Evolutionary conservation across 495 filamentous ascomycete genomes (phyloP).

Genomic region (Trichoderma erinaceum): DNA sequence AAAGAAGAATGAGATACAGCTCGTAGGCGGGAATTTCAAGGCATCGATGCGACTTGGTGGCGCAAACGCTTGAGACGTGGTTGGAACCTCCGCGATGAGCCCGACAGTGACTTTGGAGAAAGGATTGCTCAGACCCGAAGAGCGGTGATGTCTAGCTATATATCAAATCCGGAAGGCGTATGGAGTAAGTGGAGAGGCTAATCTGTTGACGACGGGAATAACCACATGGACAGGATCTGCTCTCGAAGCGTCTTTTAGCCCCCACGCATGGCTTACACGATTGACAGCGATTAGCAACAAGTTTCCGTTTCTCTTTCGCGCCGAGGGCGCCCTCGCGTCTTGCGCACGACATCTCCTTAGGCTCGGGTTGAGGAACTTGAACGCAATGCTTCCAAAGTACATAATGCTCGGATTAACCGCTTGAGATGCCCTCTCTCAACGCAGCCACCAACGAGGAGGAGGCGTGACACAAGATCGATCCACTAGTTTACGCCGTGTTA

Average conservation of each 20-base stretch:
- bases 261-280: neutral
- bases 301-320: neutral
- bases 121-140: neutral
- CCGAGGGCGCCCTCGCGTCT: too few relatives aligned
- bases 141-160: neutral
- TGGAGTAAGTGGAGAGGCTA: conserved; percentile 8
- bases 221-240: neutral
- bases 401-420: too few relatives aligned
- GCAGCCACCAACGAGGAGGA: too few relatives aligned
- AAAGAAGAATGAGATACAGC: neutral
- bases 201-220: neutral
- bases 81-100: neutral
- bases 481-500: neutral
- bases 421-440: too few relatives aligned
- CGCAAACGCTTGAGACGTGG: neutral
- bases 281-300: neutral
- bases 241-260: neutral
- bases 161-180: neutral
- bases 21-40: neutral
- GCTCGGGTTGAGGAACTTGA: too few relatives aligned
- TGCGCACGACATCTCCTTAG: too few relatives aligned
- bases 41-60: neutral
- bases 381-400: too few relatives aligned
- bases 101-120: neutral
- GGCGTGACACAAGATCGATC: too few relatives aligned